Evolutionary conservation across 192 early-diverging fungal species (phyloP).

Genomic region (Dispira simplex): DNA sequence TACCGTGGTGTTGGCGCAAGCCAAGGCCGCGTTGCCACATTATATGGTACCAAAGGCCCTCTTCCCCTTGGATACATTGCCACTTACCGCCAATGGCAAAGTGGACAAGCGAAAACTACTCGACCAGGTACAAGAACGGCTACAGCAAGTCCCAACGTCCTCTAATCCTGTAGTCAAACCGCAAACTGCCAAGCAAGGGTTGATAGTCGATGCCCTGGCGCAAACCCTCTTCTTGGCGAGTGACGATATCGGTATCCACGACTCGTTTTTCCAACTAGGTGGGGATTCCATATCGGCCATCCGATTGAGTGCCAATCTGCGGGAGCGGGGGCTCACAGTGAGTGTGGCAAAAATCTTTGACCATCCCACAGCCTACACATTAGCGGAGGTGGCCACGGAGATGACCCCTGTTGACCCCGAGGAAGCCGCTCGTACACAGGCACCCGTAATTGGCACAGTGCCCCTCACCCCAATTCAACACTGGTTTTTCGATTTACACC

Average conservation of each 20-base stretch:
- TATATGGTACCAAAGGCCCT: slow-evolving; percentile 3
- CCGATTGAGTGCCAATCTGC: neutral
- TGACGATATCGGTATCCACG: neutral
- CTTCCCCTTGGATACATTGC: neutral
- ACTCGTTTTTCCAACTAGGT: slow-evolving; percentile 4
- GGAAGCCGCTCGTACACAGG: neutral
- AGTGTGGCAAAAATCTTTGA: neutral
- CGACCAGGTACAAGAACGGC: too few relatives aligned
- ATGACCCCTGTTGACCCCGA: too few relatives aligned
- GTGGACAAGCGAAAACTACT: neutral
- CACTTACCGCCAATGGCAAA: neutral
- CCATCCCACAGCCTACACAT: neutral
- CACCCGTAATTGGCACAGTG: neutral
- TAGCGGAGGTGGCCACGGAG: neutral
- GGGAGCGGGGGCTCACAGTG: neutral
- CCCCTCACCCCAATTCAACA: slow-evolving; percentile 9
- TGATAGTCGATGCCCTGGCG: neutral
- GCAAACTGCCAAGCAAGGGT: neutral
- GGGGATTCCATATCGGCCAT: slow-evolving; percentile 7
- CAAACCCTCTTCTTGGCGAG: neutral
- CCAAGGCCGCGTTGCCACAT: neutral
- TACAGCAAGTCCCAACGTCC: too few relatives aligned
- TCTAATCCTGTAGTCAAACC: neutral
- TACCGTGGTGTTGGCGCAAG: neutral
- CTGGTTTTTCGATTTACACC: neutral